These are phyloP conservation scores for Globisporangium radiosum DNA, from an alignment of 352 stramenopile genomes.

Conservation along the genomic window DNA sequence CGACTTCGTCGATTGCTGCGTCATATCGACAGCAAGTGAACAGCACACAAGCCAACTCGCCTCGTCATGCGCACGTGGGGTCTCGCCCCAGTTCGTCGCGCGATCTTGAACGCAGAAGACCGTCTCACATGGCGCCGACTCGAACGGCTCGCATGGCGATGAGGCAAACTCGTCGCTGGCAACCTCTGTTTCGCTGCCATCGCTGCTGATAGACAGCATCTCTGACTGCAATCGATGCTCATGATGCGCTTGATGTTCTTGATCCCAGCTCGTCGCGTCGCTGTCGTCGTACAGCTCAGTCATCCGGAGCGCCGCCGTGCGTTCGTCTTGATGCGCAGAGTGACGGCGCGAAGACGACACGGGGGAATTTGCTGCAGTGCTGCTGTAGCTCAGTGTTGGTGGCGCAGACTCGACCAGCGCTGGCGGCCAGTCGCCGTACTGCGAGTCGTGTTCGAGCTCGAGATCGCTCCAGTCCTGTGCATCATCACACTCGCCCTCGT, in stretches of 20 bases:
- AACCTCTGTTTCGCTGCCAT: neutral
- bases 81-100: slow-evolving; percentile 10
- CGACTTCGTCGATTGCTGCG: too few species aligned
- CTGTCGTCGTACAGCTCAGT: neutral
- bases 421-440: too few species aligned
- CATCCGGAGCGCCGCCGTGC: too few species aligned
- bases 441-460: too few species aligned
- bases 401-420: too few species aligned
- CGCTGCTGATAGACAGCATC: neutral
- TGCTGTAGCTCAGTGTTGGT: too few species aligned
- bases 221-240: too few species aligned
- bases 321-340: too few species aligned
- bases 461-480: too few species aligned
- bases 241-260: neutral
- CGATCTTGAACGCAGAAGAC: slow-evolving; percentile 13
- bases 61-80: neutral
- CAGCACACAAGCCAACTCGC: neutral
- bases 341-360: too few species aligned
- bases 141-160: neutral
- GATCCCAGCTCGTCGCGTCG: neutral
- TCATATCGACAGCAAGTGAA: too few species aligned
- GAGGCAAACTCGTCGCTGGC: neutral
- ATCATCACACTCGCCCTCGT: too few species aligned
- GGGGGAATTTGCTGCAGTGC: neutral
- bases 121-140: neutral